Percentiles rank a stretch among this genome's conserved stretches.
Conservation (phyloP, 495 filamentous ascomycete genomes). For the Peziza echinospora region DNA sequence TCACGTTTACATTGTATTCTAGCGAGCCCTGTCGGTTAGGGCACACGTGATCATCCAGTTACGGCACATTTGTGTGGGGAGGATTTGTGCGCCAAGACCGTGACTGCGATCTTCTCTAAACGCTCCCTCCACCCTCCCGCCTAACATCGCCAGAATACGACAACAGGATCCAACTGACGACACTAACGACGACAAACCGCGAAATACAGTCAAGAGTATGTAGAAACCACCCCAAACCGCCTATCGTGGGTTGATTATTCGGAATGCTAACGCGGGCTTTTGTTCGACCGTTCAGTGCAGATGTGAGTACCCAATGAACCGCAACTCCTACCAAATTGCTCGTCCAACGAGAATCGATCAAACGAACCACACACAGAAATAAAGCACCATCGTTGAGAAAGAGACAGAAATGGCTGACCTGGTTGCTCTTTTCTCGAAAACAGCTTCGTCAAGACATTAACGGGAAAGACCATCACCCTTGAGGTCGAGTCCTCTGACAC, state of each 20-base stretch:
- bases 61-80: too few relatives aligned
- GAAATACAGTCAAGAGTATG: slow-evolving; percentile 34
- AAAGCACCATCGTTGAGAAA: slow-evolving; percentile 22
- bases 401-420: too few relatives aligned
- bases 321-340: slow-evolving; percentile 6
- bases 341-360: slow-evolving; percentile 8
- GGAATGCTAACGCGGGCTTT: too few relatives aligned
- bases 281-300: slow-evolving; percentile 38
- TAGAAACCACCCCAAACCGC: slow-evolving; percentile 10
- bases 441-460: slow-evolving; percentile 93
- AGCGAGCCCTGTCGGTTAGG: too few relatives aligned
- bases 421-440: too few relatives aligned
- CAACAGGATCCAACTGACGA: slow-evolving; percentile 11
- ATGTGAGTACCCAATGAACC: slow-evolving; percentile 34
- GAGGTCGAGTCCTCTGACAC: slow-evolving; percentile 98
- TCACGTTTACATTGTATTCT: too few relatives aligned
- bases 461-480: slow-evolving; percentile 99
- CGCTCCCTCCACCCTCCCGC: not conserved
- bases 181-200: slow-evolving; percentile 18
- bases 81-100: not conserved
- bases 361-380: slow-evolving; percentile 6
- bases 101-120: not conserved
- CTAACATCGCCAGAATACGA: not conserved
- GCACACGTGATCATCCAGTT: too few relatives aligned
- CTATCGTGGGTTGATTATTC: too few relatives aligned